Conservation (phyloP, 2,329 filamentous ascomycete species). For the Fusarium transvaalense region DNA sequence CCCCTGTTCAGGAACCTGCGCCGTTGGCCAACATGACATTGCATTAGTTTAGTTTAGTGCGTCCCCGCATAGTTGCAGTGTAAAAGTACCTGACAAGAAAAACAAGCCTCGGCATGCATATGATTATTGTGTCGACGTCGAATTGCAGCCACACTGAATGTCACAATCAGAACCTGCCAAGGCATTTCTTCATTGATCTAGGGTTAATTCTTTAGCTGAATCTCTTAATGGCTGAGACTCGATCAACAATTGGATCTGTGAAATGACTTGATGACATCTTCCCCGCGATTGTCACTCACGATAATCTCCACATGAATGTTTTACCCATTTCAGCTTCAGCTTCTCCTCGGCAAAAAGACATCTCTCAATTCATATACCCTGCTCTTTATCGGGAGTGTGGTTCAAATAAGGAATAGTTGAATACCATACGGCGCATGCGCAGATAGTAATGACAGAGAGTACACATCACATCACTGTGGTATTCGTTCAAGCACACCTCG, state of each 20-base stretch:
- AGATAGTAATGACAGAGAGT: neutral
- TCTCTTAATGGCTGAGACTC: neutral
- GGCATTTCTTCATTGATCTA: neutral
- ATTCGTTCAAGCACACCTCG: conserved; percentile 5
- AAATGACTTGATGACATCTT: conserved; percentile 4
- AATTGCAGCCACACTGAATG: conserved; percentile 17
- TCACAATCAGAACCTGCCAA: conserved; percentile 11
- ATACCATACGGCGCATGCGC: conserved; percentile 5
- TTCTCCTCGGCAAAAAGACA: neutral
- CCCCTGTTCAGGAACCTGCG: conserved; percentile 36
- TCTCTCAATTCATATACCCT: neutral
- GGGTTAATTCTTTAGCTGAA: neutral
- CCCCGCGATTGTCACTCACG: neutral
- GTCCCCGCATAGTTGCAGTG: conserved; percentile 24
- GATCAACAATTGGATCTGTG: neutral
- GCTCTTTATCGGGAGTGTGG: conserved; percentile 1
- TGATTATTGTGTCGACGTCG: conserved; percentile 41
- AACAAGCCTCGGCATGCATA: conserved; percentile 48
- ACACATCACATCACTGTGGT: neutral
- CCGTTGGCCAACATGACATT: conserved; percentile 20
- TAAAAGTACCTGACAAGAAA: conserved; percentile 19
- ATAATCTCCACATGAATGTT: neutral
- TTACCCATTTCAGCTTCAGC: conserved; percentile 10
- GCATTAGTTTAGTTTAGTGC: neutral
- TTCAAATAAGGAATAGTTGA: conserved; percentile 23